phyloP scores from a whole-genome alignment of 371 early-diverging fungal species.

The Mucor sp. region DNA sequence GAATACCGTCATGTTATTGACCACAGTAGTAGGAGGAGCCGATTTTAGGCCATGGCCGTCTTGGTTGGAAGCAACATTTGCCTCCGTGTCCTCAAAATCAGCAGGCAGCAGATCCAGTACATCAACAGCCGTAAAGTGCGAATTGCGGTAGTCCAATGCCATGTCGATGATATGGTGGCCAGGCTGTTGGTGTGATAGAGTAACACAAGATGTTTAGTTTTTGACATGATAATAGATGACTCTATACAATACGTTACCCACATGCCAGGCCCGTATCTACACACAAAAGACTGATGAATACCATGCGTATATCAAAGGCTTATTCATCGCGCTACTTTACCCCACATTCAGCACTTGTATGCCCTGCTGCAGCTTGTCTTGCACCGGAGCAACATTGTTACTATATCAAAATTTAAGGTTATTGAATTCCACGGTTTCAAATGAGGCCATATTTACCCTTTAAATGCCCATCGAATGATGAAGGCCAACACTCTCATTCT shows the following conservation, averaged over 20 bases:
- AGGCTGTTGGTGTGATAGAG: conserved; percentile 1
- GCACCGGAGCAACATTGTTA: conserved; percentile 26
- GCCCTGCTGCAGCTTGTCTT: conserved; percentile 19
- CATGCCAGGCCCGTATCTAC: conserved; percentile 35
- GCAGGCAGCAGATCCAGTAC: conserved; percentile 24
- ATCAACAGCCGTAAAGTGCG: conserved; percentile 25
- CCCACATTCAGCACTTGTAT: conserved; percentile 29
- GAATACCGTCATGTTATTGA: not conserved
- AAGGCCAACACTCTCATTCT: conserved; percentile 27
- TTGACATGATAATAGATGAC: not conserved
- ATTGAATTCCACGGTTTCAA: not conserved
- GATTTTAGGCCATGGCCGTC: not conserved
- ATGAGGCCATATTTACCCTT: conserved; percentile 22
- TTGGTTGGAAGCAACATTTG: not conserved
- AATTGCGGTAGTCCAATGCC: conserved; percentile 27
- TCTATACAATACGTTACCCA: conserved; percentile 22
- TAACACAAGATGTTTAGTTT: not conserved
- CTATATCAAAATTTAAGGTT: conserved; percentile 6
- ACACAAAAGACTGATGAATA: not conserved
- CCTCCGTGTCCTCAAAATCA: conserved; percentile 14
- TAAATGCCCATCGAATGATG: conserved; percentile 34
- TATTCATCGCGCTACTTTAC: conserved; percentile 10
- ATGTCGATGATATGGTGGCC: conserved; percentile 36
- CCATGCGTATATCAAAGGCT: too few relatives aligned
- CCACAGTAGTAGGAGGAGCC: not conserved